Evolutionary conservation across 176 grass and related monocot genomes (phyloP).

Genomic region (Stipa capillata): DNA sequence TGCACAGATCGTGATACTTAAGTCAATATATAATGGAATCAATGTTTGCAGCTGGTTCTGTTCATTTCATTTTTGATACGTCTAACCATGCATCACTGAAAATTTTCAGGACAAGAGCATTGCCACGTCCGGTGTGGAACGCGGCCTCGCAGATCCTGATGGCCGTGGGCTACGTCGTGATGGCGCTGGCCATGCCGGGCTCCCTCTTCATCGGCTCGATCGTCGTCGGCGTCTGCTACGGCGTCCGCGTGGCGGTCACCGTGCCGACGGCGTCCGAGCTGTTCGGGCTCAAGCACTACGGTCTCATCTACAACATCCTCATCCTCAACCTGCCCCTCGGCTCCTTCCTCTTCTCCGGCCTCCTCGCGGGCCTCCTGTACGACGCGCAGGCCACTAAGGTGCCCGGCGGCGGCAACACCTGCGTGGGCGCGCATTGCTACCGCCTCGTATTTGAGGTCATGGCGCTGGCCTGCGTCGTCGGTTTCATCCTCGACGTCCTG

Average conservation of each 20-base stretch:
- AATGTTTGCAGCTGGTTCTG: not conserved
- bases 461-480: conserved; percentile 60
- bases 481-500: conserved; percentile 65
- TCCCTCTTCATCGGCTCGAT: conserved; percentile 86
- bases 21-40: not conserved
- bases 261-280: conserved; percentile 90
- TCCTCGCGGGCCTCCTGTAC: conserved; percentile 83
- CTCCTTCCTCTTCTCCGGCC: conserved; percentile 96
- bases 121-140: conserved; percentile 85
- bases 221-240: conserved; percentile 81
- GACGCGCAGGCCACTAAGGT: conserved; percentile 71
- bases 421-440: conserved; percentile 85
- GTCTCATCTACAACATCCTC: conserved; percentile 98
- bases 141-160: conserved; percentile 82
- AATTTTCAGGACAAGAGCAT: conserved; percentile 45
- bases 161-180: conserved; percentile 63
- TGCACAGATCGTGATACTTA: not conserved
- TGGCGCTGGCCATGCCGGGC: conserved; percentile 71
- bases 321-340: conserved; percentile 93
- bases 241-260: conserved; percentile 71
- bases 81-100: not conserved
- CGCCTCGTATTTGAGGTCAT: conserved; percentile 75
- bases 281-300: conserved; percentile 95
- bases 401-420: conserved; percentile 77
- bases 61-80: not conserved